These are phyloP conservation scores for Fusarium succisae DNA, from an alignment of 2,329 filamentous ascomycete genomes.

Conservation along the genomic window DNA sequence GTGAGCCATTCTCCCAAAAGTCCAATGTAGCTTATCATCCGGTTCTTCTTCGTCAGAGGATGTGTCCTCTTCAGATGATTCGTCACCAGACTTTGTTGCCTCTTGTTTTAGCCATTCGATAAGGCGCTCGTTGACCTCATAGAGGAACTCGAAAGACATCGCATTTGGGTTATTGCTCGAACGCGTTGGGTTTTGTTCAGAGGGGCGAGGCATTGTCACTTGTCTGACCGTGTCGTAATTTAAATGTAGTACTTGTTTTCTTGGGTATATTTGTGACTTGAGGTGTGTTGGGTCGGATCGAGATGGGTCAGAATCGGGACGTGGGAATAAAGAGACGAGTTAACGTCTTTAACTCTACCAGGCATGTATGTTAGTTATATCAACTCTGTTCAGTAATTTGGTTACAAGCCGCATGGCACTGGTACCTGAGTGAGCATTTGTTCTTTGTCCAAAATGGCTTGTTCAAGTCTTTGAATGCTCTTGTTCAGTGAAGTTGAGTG, in stretches of 20 bases:
- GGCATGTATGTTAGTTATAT: fast-evolving
- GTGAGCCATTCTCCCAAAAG: not conserved
- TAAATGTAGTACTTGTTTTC: not conserved
- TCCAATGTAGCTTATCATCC: fast-evolving
- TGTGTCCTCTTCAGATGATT: fast-evolving
- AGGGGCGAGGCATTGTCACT: not conserved
- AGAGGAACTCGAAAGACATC: not conserved
- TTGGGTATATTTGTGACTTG: not conserved
- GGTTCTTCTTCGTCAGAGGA: not conserved
- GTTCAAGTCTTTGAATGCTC: too few relatives aligned
- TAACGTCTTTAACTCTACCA: fast-evolving
- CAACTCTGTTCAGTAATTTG: fast-evolving
- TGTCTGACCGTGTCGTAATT: fast-evolving
- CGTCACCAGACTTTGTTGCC: fast-evolving
- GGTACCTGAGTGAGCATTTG: fast-evolving
- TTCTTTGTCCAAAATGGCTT: not conserved
- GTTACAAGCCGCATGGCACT: fast-evolving
- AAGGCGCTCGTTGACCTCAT: not conserved
- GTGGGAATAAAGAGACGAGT: not conserved
- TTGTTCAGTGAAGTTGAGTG: not conserved
- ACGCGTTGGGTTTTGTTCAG: not conserved
- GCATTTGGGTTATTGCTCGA: fast-evolving
- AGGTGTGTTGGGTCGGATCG: not conserved
- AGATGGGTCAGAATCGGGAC: fast-evolving
- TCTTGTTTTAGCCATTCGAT: not conserved